These are phyloP conservation scores for Claviceps capensis DNA, from an alignment of 2,329 filamentous ascomycete species.

Conservation along the genomic window DNA sequence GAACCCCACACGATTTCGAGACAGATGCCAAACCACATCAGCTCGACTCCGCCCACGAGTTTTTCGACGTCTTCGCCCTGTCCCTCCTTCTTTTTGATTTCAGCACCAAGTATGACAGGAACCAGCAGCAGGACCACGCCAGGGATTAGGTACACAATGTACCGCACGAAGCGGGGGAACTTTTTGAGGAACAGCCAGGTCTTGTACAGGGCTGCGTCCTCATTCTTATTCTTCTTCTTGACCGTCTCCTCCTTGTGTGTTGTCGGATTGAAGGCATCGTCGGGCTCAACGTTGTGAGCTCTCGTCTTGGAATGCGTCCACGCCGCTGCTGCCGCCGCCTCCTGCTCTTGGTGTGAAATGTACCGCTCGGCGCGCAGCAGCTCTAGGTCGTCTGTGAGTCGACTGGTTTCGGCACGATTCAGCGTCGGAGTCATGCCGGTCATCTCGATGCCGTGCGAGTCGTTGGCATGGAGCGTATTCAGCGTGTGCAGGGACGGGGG, in stretches of 20 bases:
- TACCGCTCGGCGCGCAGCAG: constrained; percentile 32
- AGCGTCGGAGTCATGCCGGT: constrained; percentile 11
- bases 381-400: constrained; percentile 35
- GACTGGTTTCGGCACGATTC: constrained; percentile 21
- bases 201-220: constrained; percentile 23
- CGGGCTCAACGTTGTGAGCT: constrained; percentile 22
- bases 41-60: constrained; percentile 47
- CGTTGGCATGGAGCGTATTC: constrained; percentile 14
- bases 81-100: constrained; percentile 19
- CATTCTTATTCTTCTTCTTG: constrained; percentile 20
- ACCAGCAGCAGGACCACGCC: constrained; percentile 30
- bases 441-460: constrained; percentile 11
- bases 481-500: constrained; percentile 18
- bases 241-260: constrained; percentile 13
- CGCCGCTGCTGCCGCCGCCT: constrained; percentile 10
- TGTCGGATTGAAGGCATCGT: constrained; percentile 32
- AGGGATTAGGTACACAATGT: constrained; percentile 34
- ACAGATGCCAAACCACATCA: constrained; percentile 94
- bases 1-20: constrained; percentile 87
- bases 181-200: constrained; percentile 32
- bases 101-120: constrained; percentile 30
- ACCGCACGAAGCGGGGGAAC: constrained; percentile 36
- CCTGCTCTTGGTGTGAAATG: constrained; percentile 29
- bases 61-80: constrained; percentile 7
- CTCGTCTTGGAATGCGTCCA: constrained; percentile 16